Percentiles rank a stretch among this genome's conserved stretches.
phyloP scores from a whole-genome alignment of 2,329 filamentous ascomycete species.

The Diaporthe sp. region DNA sequence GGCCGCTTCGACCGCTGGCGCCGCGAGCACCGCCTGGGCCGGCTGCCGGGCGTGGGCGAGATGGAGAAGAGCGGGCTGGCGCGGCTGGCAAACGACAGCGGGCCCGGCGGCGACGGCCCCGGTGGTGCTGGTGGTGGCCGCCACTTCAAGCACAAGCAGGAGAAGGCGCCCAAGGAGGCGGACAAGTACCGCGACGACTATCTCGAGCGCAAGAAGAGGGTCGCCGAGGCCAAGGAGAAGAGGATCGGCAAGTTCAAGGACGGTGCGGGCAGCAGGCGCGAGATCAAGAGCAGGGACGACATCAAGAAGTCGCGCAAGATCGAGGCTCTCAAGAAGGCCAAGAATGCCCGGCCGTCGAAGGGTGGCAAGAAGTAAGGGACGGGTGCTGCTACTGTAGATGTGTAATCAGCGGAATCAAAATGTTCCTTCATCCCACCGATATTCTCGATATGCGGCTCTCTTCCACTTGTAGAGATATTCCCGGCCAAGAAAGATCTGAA shows the following conservation, averaged over 20 bases:
- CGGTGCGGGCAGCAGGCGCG: slow-evolving; percentile 78
- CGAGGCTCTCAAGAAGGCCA: slow-evolving; percentile 81
- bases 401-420: not conserved
- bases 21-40: slow-evolving; percentile 83
- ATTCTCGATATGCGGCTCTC: not conserved
- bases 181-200: slow-evolving; percentile 95
- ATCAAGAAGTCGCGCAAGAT: slow-evolving; percentile 85
- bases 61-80: slow-evolving; percentile 67
- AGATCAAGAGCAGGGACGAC: slow-evolving; percentile 86
- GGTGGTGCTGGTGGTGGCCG: slow-evolving; percentile 59
- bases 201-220: slow-evolving; percentile 88
- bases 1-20: slow-evolving; percentile 95
- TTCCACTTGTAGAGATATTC: not conserved
- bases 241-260: slow-evolving; percentile 80
- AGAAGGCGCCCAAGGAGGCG: slow-evolving; percentile 90
- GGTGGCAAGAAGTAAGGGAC: slow-evolving; percentile 49
- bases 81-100: slow-evolving; percentile 41
- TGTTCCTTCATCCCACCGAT: not conserved
- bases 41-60: slow-evolving; percentile 86
- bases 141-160: slow-evolving; percentile 87
- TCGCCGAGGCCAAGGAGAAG: slow-evolving; percentile 89
- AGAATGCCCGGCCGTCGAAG: slow-evolving; percentile 86
- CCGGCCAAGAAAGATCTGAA: not conserved
- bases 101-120: slow-evolving; percentile 42
- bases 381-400: not conserved